Evolutionary conservation across 1,139 yeast species (phyloP), one percentile per base, ranked within the genome.

Genomic region (Starmera stellimalicola): DNA sequence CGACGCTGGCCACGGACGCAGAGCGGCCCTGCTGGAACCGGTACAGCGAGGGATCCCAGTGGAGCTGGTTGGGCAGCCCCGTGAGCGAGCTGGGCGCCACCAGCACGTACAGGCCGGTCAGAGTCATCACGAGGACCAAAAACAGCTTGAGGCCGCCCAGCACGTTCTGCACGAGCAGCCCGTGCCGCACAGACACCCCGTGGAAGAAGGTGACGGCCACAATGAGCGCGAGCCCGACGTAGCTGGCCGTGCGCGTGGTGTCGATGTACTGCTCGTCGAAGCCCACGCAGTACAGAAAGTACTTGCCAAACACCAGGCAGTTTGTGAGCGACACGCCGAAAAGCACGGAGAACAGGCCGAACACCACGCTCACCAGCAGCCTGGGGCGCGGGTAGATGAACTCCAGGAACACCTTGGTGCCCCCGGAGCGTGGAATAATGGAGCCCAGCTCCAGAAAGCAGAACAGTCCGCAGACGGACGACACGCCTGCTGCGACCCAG

Each of bases 361-460:
- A 70, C 3, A 76, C 62, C 7, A 77, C 83, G 33, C 79, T 70
- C 33, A 73, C 68, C 52, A 79, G 55, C 60, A 74, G 60, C 34
- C 59, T 62, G 0, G 88, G 91, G 40, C 58, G 68, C 34, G 68
- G 64, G 48, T 75, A 80, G 16, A 79, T 71, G 41, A 68, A 71
- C 49, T 79, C 88, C 40, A 80, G 54, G 42, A 80, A 80, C 15
- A 74, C 77, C 47, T 80, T 80, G 24, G 77, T 69, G 0, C 91
- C 93, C 3, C 93, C 91, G 43, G 78, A 74, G 49, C 82, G 59
- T 0, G 88, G 87, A 8, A 79, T 64, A 44, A 77, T 63, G 5
- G 80, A 70, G 0, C 91, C 88, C 41, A 79, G 56, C 47, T 80
- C 91, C 33, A 80, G 54, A 50, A 70, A 80, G 20, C 79, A 69